phyloP scores from a whole-genome alignment of 768 basidiomycete genomes.

The Galerina sulciceps region DNA sequence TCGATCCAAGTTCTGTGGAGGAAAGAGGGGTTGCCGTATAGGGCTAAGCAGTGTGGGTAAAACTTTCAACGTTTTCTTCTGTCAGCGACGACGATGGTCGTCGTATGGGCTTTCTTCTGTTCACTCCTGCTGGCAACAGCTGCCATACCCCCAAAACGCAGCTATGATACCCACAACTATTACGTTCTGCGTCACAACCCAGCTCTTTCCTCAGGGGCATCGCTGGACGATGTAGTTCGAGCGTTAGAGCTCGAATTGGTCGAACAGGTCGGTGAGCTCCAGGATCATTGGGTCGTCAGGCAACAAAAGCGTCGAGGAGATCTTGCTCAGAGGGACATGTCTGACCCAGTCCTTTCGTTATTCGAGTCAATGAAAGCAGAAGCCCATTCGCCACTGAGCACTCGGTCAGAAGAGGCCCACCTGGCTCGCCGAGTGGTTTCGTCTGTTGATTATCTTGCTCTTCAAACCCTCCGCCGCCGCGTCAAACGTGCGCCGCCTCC shows the following conservation, averaged over 20 bases:
- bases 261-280: constrained; percentile 84
- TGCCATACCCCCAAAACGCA: constrained; percentile 49
- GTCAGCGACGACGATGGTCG: constrained; percentile 21
- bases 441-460: constrained; percentile 63
- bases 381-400: constrained; percentile 33
- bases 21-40: constrained; percentile 6
- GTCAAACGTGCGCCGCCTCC: constrained; percentile 77
- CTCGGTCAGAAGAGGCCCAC: constrained; percentile 46
- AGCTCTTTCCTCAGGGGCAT: constrained; percentile 38
- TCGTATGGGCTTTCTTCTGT: constrained; percentile 21
- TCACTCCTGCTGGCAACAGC: constrained; percentile 26
- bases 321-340: constrained; percentile 33
- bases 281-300: constrained; percentile 84
- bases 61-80: constrained; percentile 1
- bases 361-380: constrained; percentile 49
- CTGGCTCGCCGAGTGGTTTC: constrained; percentile 50
- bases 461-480: constrained; percentile 69
- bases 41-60: background rate
- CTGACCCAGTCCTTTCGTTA: constrained; percentile 53
- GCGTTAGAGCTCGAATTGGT: constrained; percentile 83
- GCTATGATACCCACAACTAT: constrained; percentile 75
- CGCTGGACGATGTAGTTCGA: constrained; percentile 61
- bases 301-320: constrained; percentile 40
- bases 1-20: background rate
- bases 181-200: constrained; percentile 78